Conservation (phyloP, 495 filamentous ascomycete species). For the Penicillium bovifimosum region DNA sequence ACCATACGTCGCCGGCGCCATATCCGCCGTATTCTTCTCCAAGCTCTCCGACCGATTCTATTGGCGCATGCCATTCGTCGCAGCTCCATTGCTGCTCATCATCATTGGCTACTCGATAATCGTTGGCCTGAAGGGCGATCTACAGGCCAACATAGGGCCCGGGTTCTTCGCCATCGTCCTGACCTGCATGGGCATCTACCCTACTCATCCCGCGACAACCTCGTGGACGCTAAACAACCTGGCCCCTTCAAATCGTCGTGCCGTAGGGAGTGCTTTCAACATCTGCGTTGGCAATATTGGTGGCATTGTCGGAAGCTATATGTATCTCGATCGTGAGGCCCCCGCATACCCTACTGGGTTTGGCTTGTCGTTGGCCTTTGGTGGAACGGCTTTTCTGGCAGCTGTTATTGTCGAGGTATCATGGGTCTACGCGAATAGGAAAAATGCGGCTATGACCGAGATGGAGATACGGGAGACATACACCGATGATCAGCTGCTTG, state of each 20-base stretch:
- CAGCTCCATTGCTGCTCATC: slow-evolving; percentile 21
- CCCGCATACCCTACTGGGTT: slow-evolving; percentile 32
- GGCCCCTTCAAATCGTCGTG: slow-evolving; percentile 29
- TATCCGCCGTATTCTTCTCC: slow-evolving; percentile 29
- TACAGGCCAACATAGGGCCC: slow-evolving; percentile 25
- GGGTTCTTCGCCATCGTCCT: slow-evolving; percentile 36
- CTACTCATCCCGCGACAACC: slow-evolving; percentile 29
- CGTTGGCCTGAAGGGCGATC: slow-evolving; percentile 20
- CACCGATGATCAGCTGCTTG: slow-evolving; percentile 31
- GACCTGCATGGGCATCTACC: slow-evolving; percentile 35
- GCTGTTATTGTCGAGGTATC: slow-evolving; percentile 20
- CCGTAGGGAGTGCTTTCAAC: slow-evolving; percentile 32
- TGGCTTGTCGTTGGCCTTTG: slow-evolving; percentile 25
- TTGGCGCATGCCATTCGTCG: slow-evolving; percentile 39
- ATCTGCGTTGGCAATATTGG: slow-evolving; percentile 34
- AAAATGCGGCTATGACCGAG: slow-evolving; percentile 23
- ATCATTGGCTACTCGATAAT: slow-evolving; percentile 28
- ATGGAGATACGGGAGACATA: slow-evolving; percentile 29
- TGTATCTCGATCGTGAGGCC: slow-evolving; percentile 28
- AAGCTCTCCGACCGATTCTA: slow-evolving; percentile 31
- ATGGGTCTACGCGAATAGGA: slow-evolving; percentile 17
- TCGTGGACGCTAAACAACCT: slow-evolving; percentile 39
- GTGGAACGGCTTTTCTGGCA: slow-evolving; percentile 14
- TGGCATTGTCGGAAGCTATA: slow-evolving; percentile 32
- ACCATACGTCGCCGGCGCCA: slow-evolving; percentile 28